Conservation (phyloP, 73 alveolate species). For the Paramecium sonneborni region DNA sequence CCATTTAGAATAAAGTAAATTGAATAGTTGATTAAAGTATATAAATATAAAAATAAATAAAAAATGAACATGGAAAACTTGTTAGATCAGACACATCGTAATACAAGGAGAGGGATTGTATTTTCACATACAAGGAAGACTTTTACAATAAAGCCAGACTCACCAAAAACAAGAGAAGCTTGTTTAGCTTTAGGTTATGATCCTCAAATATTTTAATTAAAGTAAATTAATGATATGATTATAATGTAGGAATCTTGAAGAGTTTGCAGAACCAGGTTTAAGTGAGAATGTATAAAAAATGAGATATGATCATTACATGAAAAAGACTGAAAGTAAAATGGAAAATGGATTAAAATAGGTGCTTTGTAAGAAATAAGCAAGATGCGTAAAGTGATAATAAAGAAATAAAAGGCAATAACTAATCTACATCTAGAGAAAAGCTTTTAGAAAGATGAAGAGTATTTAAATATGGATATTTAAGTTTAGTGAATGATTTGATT, state of each 20-base stretch:
- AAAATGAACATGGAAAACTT: background rate
- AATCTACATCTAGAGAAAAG: slow-evolving; percentile 1
- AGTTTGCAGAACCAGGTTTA: slow-evolving; percentile 13
- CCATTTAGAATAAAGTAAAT: background rate
- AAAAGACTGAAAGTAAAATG: slow-evolving; percentile 45
- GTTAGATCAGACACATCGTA: background rate
- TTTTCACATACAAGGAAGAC: slow-evolving; percentile 4
- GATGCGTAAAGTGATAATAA: slow-evolving; percentile 10
- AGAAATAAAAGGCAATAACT: background rate
- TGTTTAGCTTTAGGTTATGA: slow-evolving; percentile 46
- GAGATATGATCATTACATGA: slow-evolving; percentile 46
- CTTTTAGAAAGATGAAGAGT: background rate
- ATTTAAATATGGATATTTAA: background rate
- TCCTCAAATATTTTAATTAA: background rate
- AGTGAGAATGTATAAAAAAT: slow-evolving; percentile 3
- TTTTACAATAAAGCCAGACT: background rate
- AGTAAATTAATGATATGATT: background rate
- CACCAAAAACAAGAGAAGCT: slow-evolving; percentile 46
- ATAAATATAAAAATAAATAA: background rate
- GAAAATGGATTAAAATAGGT: slow-evolving; percentile 19
- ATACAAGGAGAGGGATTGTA: background rate
- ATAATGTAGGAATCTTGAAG: background rate
- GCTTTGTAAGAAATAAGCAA: slow-evolving; percentile 27
- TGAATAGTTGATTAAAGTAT: background rate
- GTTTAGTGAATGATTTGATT: slow-evolving; percentile 31